Evolutionary conservation across 2,329 filamentous ascomycete genomes (phyloP), one percentile per base, ranked within the genome.

Genomic region (Tolypocladium pustulatum): DNA sequence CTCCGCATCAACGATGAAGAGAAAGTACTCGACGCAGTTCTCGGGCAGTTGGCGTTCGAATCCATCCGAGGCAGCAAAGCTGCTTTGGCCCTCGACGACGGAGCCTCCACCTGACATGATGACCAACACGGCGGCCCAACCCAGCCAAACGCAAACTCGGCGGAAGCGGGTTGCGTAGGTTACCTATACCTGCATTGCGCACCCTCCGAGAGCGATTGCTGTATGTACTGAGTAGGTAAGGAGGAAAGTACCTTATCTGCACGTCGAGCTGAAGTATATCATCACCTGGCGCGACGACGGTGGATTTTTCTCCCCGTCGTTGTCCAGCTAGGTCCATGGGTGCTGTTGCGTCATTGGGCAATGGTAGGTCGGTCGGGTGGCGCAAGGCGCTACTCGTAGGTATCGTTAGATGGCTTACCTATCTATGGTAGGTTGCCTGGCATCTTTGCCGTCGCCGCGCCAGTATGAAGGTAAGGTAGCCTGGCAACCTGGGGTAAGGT

Each of bases 21-120:
- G 77, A 57, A 87, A 83, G 72, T 96, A 97, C 71, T 95, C 90
- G 57, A 96, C 85, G 62, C 85, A 89, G 71, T 96, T 91, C 55
- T 97, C 91, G 0, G 90, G 85, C 0, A 95, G 77, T 20, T 66
- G 65, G 7, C 60, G 43, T 20, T 40, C 22, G 13, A 57, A 41
- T 25, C 20, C 34, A 22, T 34, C 43, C 9, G 41, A 27, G n/a
- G 25, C 17, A 49, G 15, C 51, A 22, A 12, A 6, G 13, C 34
- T 25, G 34, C n/a, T 12, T n/a, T 25, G 43, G 49, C 30, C 30
- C 49, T 53, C 30, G 20, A 9, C 49, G 30, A 36, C 30, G 30
- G 5, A 10, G 12, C 20, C 20, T 22, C 32, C 10, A 1, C 10
- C 30, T 6, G 30, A 17, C 55, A 57, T 57, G 22, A 13, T n/a